Evolutionary conservation across 2,329 filamentous ascomycete genomes (phyloP).

Genomic region (Metarhizium anisopliae): DNA sequence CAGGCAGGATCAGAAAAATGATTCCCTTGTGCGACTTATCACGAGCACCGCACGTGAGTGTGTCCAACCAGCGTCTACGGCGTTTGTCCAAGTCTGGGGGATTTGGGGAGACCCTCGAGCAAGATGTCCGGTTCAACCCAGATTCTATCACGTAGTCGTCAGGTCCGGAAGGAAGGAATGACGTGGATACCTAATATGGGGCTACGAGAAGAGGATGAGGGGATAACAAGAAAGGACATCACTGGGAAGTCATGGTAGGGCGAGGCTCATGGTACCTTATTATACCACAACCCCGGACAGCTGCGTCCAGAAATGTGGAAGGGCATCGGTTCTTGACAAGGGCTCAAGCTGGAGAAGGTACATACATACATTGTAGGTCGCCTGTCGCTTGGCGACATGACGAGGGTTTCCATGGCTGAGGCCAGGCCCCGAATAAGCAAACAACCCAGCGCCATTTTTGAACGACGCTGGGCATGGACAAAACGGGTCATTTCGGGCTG

Average conservation of each 20-base stretch:
- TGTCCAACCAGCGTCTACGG: not conserved
- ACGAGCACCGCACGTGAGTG: conserved; percentile 1
- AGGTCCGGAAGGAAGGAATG: not conserved
- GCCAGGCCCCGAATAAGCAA: not conserved
- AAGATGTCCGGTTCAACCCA: not conserved
- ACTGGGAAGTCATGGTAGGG: not conserved
- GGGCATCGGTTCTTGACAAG: not conserved
- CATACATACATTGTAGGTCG: too few species aligned
- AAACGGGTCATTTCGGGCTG: not conserved
- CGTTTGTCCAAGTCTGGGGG: not conserved
- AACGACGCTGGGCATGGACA: not conserved
- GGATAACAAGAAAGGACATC: not conserved
- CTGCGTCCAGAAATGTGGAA: not conserved
- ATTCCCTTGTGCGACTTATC: not conserved
- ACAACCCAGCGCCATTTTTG: not conserved
- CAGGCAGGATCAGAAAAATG: not conserved
- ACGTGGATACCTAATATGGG: not conserved
- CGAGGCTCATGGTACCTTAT: not conserved
- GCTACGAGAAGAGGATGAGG: not conserved
- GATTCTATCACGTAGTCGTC: not conserved
- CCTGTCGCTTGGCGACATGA: not conserved
- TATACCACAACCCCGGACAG: not conserved
- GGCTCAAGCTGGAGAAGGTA: not conserved
- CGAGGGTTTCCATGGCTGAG: not conserved
- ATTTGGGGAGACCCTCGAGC: not conserved